These are phyloP conservation scores for Leishmania turanica DNA, from an alignment of 208 protist genomes.

Conservation along the genomic window DNA sequence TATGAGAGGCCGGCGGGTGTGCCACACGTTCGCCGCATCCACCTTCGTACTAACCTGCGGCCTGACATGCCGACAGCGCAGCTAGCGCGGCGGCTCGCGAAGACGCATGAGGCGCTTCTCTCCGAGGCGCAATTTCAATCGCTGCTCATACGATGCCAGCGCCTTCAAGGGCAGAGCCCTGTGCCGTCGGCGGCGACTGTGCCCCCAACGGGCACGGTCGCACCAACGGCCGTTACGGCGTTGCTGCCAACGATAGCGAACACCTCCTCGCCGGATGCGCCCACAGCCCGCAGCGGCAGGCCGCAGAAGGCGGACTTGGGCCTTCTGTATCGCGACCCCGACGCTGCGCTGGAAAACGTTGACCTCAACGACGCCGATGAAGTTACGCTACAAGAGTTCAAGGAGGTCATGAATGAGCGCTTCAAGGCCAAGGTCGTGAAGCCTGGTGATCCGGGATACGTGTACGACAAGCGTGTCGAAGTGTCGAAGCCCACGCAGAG, in stretches of 20 bases:
- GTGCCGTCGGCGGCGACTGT: not conserved
- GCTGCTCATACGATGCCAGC: constrained; percentile 67
- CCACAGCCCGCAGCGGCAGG: not conserved
- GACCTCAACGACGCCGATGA: constrained; percentile 91
- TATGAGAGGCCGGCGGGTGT: constrained; percentile 39
- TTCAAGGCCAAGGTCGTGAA: constrained; percentile 73
- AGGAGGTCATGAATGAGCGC: constrained; percentile 84
- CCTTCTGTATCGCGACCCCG: constrained; percentile 87
- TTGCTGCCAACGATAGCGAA: not conserved
- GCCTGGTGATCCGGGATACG: constrained; percentile 83
- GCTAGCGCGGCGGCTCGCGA: constrained; percentile 56
- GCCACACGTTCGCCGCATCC: constrained; percentile 40
- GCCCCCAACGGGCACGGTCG: not conserved
- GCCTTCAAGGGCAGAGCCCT: constrained; percentile 28
- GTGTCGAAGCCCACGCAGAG: constrained; percentile 61
- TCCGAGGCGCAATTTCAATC: constrained; percentile 60
- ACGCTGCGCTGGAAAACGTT: constrained; percentile 83
- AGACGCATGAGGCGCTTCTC: constrained; percentile 63
- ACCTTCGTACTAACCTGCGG: constrained; percentile 34
- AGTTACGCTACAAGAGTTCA: constrained; percentile 87
- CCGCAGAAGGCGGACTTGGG: constrained; percentile 87
- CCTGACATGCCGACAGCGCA: constrained; percentile 39
- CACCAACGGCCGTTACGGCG: not conserved
- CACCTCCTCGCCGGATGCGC: not conserved
- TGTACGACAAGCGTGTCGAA: constrained; percentile 87